phyloP scores from a whole-genome alignment of 768 basidiomycete species.

The Mycena rosella region DNA sequence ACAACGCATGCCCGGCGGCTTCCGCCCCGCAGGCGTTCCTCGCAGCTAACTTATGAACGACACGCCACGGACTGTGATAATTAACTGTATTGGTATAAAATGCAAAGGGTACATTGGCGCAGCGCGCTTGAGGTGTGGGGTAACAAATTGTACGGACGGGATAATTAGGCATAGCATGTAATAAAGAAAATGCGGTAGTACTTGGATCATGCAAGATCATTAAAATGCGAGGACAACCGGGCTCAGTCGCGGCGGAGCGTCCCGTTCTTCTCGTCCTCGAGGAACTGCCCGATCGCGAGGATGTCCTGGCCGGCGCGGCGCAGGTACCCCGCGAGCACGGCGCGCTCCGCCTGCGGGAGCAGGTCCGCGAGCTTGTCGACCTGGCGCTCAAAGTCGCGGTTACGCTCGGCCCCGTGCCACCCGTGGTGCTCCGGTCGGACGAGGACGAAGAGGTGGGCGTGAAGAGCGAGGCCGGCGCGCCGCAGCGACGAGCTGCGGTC shows the following conservation, averaged over 20 bases:
- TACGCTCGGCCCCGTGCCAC: background rate
- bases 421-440: constrained; percentile 14
- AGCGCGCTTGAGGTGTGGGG: constrained; percentile 14
- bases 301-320: constrained; percentile 83
- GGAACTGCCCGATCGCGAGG: constrained; percentile 86
- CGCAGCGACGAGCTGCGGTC: constrained; percentile 46
- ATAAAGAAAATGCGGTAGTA: constrained; percentile 21
- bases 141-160: constrained; percentile 15
- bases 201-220: constrained; percentile 2
- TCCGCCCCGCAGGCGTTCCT: constrained; percentile 57
- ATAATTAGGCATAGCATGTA: constrained; percentile 29
- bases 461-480: constrained; percentile 55
- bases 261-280: constrained; percentile 88
- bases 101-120: constrained; percentile 32
- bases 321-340: constrained; percentile 77
- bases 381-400: constrained; percentile 71
- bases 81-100: constrained; percentile 25
- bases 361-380: constrained; percentile 79
- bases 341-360: constrained; percentile 79
- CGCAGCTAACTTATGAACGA: constrained; percentile 14
- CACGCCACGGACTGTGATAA: background rate
- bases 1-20: constrained; percentile 52
- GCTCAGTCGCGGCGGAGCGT: constrained; percentile 56
- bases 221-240: constrained; percentile 30
- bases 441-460: constrained; percentile 34